Conservation (phyloP, 805 yeast genomes). For the Sugiyamaella smithiae region DNA sequence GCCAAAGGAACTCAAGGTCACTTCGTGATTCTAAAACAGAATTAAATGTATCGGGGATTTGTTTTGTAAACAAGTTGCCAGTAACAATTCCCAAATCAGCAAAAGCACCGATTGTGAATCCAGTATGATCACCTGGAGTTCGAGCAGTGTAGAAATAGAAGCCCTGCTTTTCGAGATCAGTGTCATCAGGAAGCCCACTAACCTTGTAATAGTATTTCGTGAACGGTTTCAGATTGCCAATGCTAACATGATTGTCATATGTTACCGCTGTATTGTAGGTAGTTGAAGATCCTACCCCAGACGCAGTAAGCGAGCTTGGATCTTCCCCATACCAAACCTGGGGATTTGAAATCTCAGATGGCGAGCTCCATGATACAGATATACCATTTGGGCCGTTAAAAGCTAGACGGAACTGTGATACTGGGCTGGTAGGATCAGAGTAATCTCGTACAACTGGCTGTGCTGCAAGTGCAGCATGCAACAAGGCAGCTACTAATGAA, state of each 20-base stretch:
- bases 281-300: constrained; percentile 17
- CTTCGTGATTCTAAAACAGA: constrained; percentile 17
- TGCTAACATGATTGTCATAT: constrained; percentile 26
- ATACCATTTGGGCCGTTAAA: constrained; percentile 17
- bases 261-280: constrained; percentile 25
- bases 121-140: constrained; percentile 11
- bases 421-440: constrained; percentile 10
- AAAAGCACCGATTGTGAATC: constrained; percentile 9
- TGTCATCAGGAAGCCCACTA: constrained; percentile 2
- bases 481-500: background rate
- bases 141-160: constrained; percentile 12
- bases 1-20: constrained; percentile 22
- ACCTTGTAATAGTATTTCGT: constrained; percentile 29
- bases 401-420: constrained; percentile 16
- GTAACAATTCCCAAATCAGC: constrained; percentile 15
- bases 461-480: background rate
- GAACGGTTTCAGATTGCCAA: constrained; percentile 25
- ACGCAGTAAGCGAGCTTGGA: constrained; percentile 13
- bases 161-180: constrained; percentile 7
- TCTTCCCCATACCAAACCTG: constrained; percentile 27
- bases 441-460: constrained; percentile 10
- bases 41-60: constrained; percentile 18
- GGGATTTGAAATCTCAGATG: constrained; percentile 21
- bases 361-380: constrained; percentile 31
- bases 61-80: constrained; percentile 12